Evolutionary conservation across 305 asterid species (phyloP).

Genomic region (Andrographis paniculata): DNA sequence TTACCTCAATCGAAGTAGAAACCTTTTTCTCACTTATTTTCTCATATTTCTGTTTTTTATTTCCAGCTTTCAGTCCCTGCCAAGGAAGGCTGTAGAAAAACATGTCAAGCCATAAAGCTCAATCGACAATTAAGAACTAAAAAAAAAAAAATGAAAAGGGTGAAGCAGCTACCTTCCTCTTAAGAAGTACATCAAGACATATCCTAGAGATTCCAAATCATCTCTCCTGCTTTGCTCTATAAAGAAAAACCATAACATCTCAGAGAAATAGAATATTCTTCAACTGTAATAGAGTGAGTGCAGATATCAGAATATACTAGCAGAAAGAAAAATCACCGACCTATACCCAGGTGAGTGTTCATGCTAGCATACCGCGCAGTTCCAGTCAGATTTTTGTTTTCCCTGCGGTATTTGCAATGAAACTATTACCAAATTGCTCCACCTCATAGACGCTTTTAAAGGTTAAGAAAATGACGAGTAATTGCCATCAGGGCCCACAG

Average conservation of each 20-base stretch:
- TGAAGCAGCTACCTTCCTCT: too few species aligned
- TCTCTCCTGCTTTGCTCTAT: slow-evolving; percentile 87
- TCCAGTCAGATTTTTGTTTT: slow-evolving; percentile 85
- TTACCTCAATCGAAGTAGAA: slow-evolving; percentile 64
- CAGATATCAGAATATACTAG: not conserved
- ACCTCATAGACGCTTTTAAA: not conserved
- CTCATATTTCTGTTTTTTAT: slow-evolving; percentile 58
- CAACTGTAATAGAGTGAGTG: not conserved
- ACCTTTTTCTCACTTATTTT: slow-evolving; percentile 63
- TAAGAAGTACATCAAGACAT: too few species aligned
- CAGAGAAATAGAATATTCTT: not conserved
- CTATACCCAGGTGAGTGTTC: slow-evolving; percentile 84
- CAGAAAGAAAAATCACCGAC: slow-evolving; percentile 25
- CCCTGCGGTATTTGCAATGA: slow-evolving; percentile 32
- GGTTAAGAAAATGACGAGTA: too few species aligned
- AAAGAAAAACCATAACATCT: slow-evolving; percentile 14
- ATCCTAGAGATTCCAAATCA: too few species aligned
- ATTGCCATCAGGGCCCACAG: too few species aligned
- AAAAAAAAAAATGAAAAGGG: too few species aligned
- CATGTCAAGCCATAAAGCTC: not conserved
- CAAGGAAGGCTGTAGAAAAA: slow-evolving; percentile 68
- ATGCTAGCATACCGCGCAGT: slow-evolving; percentile 96
- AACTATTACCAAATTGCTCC: not conserved
- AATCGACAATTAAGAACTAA: not conserved
- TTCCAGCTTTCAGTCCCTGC: slow-evolving; percentile 88